Evolutionary conservation across 371 early-diverging fungal species (phyloP).

Genomic region (Lichtheimia hyalospora): DNA sequence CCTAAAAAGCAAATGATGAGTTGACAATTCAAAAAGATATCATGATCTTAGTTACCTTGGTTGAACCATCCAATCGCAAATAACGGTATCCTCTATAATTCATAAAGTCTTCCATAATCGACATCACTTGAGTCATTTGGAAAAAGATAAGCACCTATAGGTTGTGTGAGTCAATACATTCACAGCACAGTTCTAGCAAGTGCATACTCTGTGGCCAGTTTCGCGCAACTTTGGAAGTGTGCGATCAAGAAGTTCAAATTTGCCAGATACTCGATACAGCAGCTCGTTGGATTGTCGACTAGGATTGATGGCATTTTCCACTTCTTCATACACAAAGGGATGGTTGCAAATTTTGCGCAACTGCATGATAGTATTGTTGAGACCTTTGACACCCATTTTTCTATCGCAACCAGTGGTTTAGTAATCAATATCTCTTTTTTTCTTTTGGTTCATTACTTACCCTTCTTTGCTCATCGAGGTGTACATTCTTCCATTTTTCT

Average conservation of each 20-base stretch:
- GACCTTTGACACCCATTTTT: constrained; percentile 69
- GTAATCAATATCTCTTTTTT: neutral
- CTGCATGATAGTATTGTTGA: constrained; percentile 98
- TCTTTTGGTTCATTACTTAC: neutral
- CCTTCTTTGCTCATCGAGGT: constrained; percentile 7
- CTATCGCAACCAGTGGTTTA: constrained; percentile 10
- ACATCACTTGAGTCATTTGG: constrained; percentile 99
- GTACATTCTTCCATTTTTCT: constrained; percentile 56
- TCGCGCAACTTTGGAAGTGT: constrained; percentile 88
- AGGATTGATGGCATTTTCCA: constrained; percentile 81
- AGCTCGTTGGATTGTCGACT: constrained; percentile 49
- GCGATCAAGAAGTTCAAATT: constrained; percentile 97
- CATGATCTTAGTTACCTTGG: constrained; percentile 50
- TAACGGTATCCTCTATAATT: constrained; percentile 74
- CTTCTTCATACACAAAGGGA: constrained; percentile 97
- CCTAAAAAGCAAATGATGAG: constrained; percentile 2
- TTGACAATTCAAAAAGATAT: no score
- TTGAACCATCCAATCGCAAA: constrained; percentile 95
- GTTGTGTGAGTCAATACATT: constrained; percentile 5
- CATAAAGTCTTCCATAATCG: constrained; percentile 96
- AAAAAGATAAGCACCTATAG: constrained; percentile 90
- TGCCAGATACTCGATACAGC: constrained; percentile 87
- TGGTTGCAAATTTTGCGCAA: constrained; percentile 99
- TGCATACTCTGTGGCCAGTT: constrained; percentile 81
- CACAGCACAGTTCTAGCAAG: neutral